Evolutionary conservation across 164 flowering plant genomes (phyloP).

Genomic region (Magnolia sinica): DNA sequence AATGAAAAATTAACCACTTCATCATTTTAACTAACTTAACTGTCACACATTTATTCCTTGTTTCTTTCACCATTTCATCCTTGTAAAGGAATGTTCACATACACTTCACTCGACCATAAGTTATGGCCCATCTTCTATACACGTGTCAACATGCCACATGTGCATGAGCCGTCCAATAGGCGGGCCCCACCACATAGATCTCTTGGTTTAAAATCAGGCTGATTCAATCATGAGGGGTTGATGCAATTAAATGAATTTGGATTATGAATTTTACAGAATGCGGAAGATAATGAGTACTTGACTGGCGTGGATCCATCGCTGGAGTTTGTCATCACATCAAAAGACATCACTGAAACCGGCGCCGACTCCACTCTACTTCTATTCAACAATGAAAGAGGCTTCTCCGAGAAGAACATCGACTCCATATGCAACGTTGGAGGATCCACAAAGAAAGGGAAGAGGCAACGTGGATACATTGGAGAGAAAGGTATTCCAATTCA

Average conservation of each 20-base stretch:
- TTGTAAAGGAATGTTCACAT: no score
- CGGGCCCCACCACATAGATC: no score
- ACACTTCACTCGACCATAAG: no score
- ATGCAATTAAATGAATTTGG: background rate
- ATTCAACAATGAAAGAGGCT: constrained; percentile 66
- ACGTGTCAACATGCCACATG: no score
- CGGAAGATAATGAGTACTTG: constrained; percentile 64
- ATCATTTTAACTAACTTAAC: no score
- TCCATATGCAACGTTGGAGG: constrained; percentile 65
- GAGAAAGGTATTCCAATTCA: constrained; percentile 51
- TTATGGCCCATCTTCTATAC: no score
- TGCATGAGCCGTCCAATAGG: no score
- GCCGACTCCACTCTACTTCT: constrained; percentile 55
- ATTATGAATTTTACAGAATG: constrained; percentile 42
- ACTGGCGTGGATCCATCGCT: constrained; percentile 55
- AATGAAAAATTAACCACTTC: no score
- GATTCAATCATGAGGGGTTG: no score
- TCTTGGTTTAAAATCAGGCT: no score
- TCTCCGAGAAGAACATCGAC: constrained; percentile 50
- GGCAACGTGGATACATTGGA: constrained; percentile 59
- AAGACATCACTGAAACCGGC: constrained; percentile 61
- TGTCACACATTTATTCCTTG: no score
- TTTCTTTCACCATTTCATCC: no score
- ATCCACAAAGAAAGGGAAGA: constrained; percentile 61
- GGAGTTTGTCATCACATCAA: constrained; percentile 58